Conservation (phyloP, 768 basidiomycete genomes). For the Inosperma sp. region DNA sequence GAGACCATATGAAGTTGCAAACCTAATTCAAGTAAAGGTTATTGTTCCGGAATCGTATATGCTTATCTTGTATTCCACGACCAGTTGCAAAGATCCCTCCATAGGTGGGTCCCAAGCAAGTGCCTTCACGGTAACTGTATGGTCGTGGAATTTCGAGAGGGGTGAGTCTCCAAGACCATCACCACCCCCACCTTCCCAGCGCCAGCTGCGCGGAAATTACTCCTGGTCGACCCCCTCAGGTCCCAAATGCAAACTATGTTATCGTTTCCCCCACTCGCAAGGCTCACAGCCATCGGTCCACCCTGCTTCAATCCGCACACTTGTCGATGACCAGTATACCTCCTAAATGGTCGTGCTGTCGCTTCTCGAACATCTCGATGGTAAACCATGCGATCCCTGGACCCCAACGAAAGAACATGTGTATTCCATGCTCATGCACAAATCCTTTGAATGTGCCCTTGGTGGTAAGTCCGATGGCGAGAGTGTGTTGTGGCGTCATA, state of each 20-base stretch:
- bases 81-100: conserved; percentile 85
- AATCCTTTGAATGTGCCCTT: no score
- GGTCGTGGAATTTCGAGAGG: no score
- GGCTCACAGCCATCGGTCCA: conserved; percentile 48
- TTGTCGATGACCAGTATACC: no score
- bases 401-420: conserved; percentile 77
- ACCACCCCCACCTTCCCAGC: conserved; percentile 23
- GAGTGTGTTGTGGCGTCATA: no score
- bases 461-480: no score
- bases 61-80: no score
- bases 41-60: no score
- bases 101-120: conserved; percentile 98
- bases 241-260: no score
- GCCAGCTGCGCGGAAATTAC: conserved; percentile 27
- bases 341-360: no score
- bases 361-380: conserved; percentile 88
- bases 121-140: no score
- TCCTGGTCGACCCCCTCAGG: conserved; percentile 51
- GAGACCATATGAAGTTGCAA: conserved; percentile 94
- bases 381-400: conserved; percentile 79
- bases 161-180: conserved; percentile 51
- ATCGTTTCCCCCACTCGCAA: no score
- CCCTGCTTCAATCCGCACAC: conserved; percentile 37
- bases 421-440: conserved; percentile 94
- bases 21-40: conserved; percentile 60